These are phyloP conservation scores for Cercospora sp. DNA, from an alignment of 2,329 filamentous ascomycete genomes.

Conservation along the genomic window DNA sequence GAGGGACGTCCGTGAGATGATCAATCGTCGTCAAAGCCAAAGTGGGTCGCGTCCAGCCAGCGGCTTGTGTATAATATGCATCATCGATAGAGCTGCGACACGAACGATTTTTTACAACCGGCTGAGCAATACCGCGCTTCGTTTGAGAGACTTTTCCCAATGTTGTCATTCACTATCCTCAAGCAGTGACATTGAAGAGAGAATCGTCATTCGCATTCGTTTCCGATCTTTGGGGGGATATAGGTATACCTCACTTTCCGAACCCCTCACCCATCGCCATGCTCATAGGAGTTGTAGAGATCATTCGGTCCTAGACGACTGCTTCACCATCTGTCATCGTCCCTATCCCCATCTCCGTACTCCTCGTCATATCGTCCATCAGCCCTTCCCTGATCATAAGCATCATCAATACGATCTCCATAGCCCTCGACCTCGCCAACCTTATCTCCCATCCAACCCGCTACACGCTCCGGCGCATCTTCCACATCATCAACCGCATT, in stretches of 20 bases:
- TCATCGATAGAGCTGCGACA: slow-evolving; percentile 18
- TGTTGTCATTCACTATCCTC: background rate
- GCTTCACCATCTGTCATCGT: slow-evolving; percentile 18
- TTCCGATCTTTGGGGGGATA: too few species aligned
- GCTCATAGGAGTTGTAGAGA: background rate
- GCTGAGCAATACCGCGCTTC: background rate
- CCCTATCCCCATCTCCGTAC: background rate
- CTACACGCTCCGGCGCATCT: slow-evolving; percentile 41
- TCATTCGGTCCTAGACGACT: too few species aligned
- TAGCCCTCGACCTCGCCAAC: slow-evolving; percentile 44
- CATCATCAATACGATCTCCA: slow-evolving; percentile 45
- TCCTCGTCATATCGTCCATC: slow-evolving; percentile 33
- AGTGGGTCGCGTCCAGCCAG: slow-evolving; percentile 42
- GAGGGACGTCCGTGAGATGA: background rate
- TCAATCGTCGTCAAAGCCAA: background rate
- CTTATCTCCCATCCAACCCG: slow-evolving; percentile 42
- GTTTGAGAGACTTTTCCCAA: background rate
- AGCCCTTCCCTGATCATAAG: slow-evolving; percentile 47
- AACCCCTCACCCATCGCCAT: background rate
- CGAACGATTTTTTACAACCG: slow-evolving; percentile 5
- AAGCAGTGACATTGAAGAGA: too few species aligned
- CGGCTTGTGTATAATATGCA: slow-evolving; percentile 6
- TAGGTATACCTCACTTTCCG: background rate
- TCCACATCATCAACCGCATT: slow-evolving; percentile 39
- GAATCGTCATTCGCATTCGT: too few species aligned